Evolutionary conservation across 1,284 basidiomycete species (phyloP).

Genomic region (Pseudozyma sp.): DNA sequence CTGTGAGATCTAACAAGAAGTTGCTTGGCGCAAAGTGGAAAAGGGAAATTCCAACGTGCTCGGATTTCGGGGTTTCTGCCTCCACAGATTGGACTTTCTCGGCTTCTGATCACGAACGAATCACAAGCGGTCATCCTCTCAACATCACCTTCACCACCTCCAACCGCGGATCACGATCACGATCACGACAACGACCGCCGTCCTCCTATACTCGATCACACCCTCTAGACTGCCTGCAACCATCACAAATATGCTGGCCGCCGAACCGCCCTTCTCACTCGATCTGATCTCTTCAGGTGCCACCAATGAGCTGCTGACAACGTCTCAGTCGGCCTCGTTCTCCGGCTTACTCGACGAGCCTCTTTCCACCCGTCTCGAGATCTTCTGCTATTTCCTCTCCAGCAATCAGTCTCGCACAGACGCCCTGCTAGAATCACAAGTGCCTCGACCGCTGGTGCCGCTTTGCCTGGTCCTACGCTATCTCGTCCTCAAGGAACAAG

Average conservation of each 20-base stretch:
- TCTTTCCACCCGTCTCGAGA: slow-evolving; percentile 20
- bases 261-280: slow-evolving; percentile 26
- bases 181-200: no score
- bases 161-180: no score
- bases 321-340: slow-evolving; percentile 14
- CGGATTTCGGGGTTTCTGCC: no score
- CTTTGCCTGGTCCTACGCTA: slow-evolving; percentile 49
- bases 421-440: slow-evolving; percentile 6
- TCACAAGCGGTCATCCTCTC: no score
- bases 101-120: no score
- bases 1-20: no score
- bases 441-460: slow-evolving; percentile 29
- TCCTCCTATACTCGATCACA: no score
- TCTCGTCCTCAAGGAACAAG: slow-evolving; percentile 38
- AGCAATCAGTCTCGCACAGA: slow-evolving; percentile 26
- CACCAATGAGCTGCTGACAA: slow-evolving; percentile 24
- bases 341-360: slow-evolving; percentile 36
- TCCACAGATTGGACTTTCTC: no score
- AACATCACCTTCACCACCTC: no score
- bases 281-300: not conserved
- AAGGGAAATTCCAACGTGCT: no score
- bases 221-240: no score
- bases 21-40: no score
- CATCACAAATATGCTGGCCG: slow-evolving; percentile 25
- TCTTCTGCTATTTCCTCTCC: slow-evolving; percentile 36